Base-by-base conservation (phyloP, 129 eudicot species). In the Centrapalus pauciflorus region DNA sequence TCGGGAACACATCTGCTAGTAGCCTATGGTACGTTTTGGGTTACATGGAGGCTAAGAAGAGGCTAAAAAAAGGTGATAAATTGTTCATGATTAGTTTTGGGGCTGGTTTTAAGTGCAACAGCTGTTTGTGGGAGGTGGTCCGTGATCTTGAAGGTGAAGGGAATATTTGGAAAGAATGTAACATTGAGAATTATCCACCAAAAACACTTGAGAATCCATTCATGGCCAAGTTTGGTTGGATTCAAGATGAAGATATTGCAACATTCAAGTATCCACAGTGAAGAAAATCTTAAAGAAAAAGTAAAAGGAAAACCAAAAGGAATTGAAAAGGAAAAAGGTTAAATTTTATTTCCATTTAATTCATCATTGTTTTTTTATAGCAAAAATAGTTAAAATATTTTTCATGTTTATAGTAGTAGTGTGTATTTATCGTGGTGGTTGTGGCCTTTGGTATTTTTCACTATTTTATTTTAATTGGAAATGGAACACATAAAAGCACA, bases 1-100 rank as follows among this genome's bases (percentile, higher is more conserved):
- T 85, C 27, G 98, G 98, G 3, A 93, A 93, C 83, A 93, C 98
- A 11, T 93, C 98, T 4, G 96, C 98, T 2, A 85, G 98, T 64
- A 88, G 96, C 57, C 60, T 93, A 0, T 93, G 98, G 98, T 93
- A 93, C 38, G 98, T 93, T 6, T 66, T 93, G 55, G 96, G 86
- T 5, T 93, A 93, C 37, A 93, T 93, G 98, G 95, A 93, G 79
- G 85, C 98, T 5, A 93, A 93, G 55, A 93, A 82, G 62, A 74
- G 98, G 80, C 79, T 93, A 1, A 88, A 80, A 61, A 93, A 77
- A 69, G 96, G 98, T 30, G 95, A 86, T 3, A 78, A 45, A 28
- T 68, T 88, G 23, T 84, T 93, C 45, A 93, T 93, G 98, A 77
- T 93, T 13, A 93, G 95, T 40, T 93, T 93, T 55, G 98, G 98